A percentile compares a stretch with the other conserved stretches of the same genome.
Evolutionary conservation across 1,284 basidiomycete genomes (phyloP).

Genomic region (Schizophyllum commune): DNA sequence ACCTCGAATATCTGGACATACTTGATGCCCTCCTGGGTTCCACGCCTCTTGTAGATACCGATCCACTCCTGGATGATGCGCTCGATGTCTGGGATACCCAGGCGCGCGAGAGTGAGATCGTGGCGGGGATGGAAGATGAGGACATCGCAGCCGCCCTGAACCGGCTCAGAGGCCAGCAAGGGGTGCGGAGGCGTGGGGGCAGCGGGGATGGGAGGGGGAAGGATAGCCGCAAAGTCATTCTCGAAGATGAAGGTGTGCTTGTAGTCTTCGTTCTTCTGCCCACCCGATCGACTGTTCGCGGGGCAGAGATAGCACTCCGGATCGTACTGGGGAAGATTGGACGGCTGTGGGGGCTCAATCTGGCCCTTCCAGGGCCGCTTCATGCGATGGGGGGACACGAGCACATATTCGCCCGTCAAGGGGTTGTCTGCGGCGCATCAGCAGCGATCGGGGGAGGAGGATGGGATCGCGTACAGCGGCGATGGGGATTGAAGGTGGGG

Average conservation of each 20-base stretch:
- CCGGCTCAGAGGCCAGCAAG: conserved; percentile 63
- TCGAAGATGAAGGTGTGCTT: conserved; percentile 66
- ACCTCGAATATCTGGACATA: conserved; percentile 92
- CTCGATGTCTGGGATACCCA: conserved; percentile 56
- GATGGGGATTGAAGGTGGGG: conserved; percentile 61
- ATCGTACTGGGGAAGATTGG: conserved; percentile 63
- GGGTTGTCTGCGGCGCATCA: conserved; percentile 53
- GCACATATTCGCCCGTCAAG: conserved; percentile 69
- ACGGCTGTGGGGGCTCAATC: conserved; percentile 55
- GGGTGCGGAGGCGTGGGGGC: conserved; percentile 45
- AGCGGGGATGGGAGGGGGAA: conserved; percentile 48
- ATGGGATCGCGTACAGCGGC: conserved; percentile 46
- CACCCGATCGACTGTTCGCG: conserved; percentile 76
- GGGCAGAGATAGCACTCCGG: conserved; percentile 87
- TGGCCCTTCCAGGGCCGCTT: conserved; percentile 85
- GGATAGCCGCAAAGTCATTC: conserved; percentile 85
- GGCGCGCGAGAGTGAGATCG: conserved; percentile 82
- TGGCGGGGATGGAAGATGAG: conserved; percentile 87
- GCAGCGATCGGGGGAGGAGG: neutral
- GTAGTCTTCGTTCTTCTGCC: conserved; percentile 67
- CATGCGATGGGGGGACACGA: conserved; percentile 80
- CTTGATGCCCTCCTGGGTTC: conserved; percentile 56
- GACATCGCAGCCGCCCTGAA: conserved; percentile 85
- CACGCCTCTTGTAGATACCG: conserved; percentile 56
- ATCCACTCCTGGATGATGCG: conserved; percentile 75